phyloP scores from a whole-genome alignment of 495 filamentous ascomycete genomes.

The Daldinia grandis region DNA sequence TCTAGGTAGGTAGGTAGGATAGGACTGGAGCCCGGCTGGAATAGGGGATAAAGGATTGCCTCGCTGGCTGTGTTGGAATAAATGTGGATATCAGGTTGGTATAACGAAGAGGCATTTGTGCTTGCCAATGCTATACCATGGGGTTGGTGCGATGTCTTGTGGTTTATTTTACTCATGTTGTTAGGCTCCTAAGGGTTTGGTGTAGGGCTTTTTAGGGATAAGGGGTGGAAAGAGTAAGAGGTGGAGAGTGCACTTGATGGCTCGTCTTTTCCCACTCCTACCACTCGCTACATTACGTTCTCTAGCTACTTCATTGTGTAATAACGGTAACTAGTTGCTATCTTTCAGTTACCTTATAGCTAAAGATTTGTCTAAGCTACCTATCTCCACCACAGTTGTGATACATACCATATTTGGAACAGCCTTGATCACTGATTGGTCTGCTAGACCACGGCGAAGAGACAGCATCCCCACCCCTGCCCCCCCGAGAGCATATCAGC shows the following conservation, averaged over 20 bases:
- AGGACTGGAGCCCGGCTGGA: neutral
- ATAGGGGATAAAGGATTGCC: constrained; percentile 1
- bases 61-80: neutral
- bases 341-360: neutral
- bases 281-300: neutral
- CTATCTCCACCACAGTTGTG: neutral
- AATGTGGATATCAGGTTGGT: neutral
- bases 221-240: neutral
- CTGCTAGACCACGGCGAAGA: neutral
- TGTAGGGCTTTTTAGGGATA: neutral
- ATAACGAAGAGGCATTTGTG: neutral
- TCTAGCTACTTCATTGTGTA: neutral
- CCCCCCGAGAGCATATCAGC: neutral
- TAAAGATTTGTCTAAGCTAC: neutral
- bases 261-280: neutral
- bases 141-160: neutral
- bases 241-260: neutral
- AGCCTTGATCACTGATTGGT: neutral
- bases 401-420: neutral
- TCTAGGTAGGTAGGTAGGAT: neutral
- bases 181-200: neutral
- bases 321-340: neutral
- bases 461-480: neutral
- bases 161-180: neutral
- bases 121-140: neutral